Evolutionary conservation across 805 yeast species (phyloP), one percentile per base, ranked within the genome.

Genomic region (Hanseniaspora hatyaiensis): DNA sequence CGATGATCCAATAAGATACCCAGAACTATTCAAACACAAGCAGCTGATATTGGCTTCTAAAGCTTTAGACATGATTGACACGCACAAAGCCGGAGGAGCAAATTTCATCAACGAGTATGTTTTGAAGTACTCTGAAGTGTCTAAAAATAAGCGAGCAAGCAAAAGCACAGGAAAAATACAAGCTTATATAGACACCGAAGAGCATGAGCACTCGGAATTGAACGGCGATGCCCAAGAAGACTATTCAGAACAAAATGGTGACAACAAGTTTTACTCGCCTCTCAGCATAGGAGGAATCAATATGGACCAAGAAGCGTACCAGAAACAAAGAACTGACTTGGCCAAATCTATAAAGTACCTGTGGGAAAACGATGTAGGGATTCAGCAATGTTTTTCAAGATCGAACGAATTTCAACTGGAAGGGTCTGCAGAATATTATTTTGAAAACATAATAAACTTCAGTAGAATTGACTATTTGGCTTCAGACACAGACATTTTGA

Each of bases 361-460:
- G 39, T 89, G 97, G 97, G 55, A 57, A 4, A 58, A 68, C 2
- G 95, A 86, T 60, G 53, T 59, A 2, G 95, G 95, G 1, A 77
- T 86, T 39, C 67, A 66, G 48, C 68, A 65, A 52, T 74, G 82
- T 62, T 77, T 68, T 57, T 62, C 62, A 11, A 69, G 79, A 53
- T 69, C 87, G 0, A 83, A 82, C 60, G 81, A 78, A 57, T 86
- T 86, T 60, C 96, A 87, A 59, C 66, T 89, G 36, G 96, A 87
- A 60, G 79, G 84, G 3, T 80, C 85, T 38, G 87, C 94, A 0
- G 65, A 76, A 8, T 86, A 82, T 64, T 88, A 84, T 60, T 86
- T 89, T 60, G 81, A 80, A 32, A 75, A 80, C 54, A 75, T 83
- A n/a, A 59, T 59, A 43, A 74, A 77, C 39, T 80, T 85, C 62